A percentile compares a stretch with the other conserved stretches of the same genome.
Evolutionary conservation across 805 yeast species (phyloP).

Genomic region (Saturnispora ahearnii): DNA sequence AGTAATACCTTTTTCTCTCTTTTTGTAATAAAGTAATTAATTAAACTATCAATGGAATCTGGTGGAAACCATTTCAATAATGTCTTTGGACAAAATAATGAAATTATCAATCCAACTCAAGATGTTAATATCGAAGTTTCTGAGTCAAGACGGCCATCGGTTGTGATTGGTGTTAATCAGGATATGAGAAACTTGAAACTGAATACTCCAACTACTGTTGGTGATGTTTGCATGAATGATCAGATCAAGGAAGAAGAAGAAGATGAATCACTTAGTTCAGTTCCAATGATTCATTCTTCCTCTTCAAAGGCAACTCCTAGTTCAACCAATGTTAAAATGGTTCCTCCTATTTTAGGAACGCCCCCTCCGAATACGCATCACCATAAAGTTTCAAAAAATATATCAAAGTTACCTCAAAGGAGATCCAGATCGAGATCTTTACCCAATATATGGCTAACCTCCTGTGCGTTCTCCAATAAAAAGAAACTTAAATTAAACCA

Average conservation of each 20-base stretch:
- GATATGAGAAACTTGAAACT: not conserved
- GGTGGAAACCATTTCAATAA: slow-evolving; percentile 30
- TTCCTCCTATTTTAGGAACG: not conserved
- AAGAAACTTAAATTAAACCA: not conserved
- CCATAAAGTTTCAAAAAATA: not conserved
- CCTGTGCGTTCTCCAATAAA: slow-evolving; percentile 3
- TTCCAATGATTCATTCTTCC: not conserved
- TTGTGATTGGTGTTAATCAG: not conserved
- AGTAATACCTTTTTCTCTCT: not conserved
- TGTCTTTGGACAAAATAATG: slow-evolving; percentile 22
- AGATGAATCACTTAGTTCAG: not conserved
- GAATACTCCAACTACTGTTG: not conserved
- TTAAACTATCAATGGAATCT: slow-evolving; percentile 26
- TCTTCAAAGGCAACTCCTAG: not conserved
- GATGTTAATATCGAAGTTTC: slow-evolving; percentile 3
- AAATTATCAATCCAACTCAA: not conserved
- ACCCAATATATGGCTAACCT: slow-evolving; percentile 28
- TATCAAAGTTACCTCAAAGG: slow-evolving; percentile 15
- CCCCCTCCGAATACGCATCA: not conserved
- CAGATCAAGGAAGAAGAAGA: not conserved
- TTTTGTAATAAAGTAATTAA: not conserved
- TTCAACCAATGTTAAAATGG: no score
- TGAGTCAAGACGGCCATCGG: not conserved
- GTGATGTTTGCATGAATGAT: slow-evolving; percentile 1
- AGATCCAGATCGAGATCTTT: slow-evolving; percentile 28